Base-by-base conservation (phyloP, 768 basidiomycete species). In the Holtermanniella nyarrowii region DNA sequence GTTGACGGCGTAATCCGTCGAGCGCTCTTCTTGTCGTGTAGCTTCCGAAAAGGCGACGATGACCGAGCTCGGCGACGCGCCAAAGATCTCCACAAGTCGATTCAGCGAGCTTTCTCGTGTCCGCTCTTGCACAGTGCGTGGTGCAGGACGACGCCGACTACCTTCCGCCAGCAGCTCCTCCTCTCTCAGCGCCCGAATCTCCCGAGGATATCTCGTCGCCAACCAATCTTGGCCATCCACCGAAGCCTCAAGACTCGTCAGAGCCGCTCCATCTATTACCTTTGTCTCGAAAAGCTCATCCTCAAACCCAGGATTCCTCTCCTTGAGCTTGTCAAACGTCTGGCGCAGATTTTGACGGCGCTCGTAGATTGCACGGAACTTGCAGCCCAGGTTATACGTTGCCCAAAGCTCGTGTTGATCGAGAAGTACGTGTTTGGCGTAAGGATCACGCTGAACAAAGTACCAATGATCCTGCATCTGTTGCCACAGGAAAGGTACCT, bases 401-500 rank as follows among this genome's bases (percentile, higher is more conserved):
- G 81, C 79, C 95, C 95, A 99, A 5, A 97, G 71, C 62, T 99
- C 91, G 42, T 79, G 75, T 53, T 84, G 76, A 58, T 72, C 78
- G 52, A 99, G 78, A 25, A 96, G 80, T 55, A 85, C 48, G 11
- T 27, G 37, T 20, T 24, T 25, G 10, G 31, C 31, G 31, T 16
- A 16, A 7, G 31, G 7, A 16, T 7, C 16, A 7, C 31, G 31
- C 10, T 37, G 10, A 37, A 37, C 16, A 42, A 42, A 47, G 45
- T 45, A 25, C 25, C 40, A 13, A 5, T 18, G 20, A 69, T 99
- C 95, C 31, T 86, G 80, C 62, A 86, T 87, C 76, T 96, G 88
- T 16, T 82, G 81, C 85, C 86, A 95, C 56, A 97, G 82, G 72
- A 89, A 91, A 0, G 95, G 89, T 5, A 96, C 91, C 69, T 99